Percentiles rank a stretch among this genome's conserved stretches.
These are phyloP conservation scores for Diaporthe batatas DNA, from an alignment of 2,329 filamentous ascomycete genomes.

Conservation along the genomic window DNA sequence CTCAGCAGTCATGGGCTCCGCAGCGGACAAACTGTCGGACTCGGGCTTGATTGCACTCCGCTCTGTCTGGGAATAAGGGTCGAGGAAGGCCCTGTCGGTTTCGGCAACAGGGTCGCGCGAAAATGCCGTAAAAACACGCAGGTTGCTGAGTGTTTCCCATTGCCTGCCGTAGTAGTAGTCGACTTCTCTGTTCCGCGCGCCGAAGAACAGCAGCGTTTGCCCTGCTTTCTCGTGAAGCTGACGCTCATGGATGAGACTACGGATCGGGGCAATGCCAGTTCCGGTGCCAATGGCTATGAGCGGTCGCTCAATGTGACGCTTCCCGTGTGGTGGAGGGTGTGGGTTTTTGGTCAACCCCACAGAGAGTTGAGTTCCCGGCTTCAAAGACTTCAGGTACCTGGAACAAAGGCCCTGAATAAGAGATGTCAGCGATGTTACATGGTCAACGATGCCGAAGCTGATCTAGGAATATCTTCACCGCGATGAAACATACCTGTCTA, in stretches of 20 bases:
- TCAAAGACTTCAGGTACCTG: slow-evolving; percentile 80
- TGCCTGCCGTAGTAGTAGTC: slow-evolving; percentile 89
- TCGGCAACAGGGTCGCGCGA: slow-evolving; percentile 57
- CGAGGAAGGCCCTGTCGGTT: slow-evolving; percentile 25
- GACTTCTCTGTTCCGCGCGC: slow-evolving; percentile 78
- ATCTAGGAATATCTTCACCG: neutral
- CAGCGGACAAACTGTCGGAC: slow-evolving; percentile 41
- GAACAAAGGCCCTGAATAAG: slow-evolving; percentile 80
- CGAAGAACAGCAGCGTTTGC: slow-evolving; percentile 79
- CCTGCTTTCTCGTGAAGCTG: slow-evolving; percentile 46
- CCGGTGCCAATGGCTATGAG: slow-evolving; percentile 86
- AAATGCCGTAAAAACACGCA: slow-evolving; percentile 61
- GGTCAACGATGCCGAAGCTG: neutral
- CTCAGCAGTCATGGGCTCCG: slow-evolving; percentile 27
- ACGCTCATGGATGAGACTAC: slow-evolving; percentile 85
- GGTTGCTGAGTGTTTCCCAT: slow-evolving; percentile 64
- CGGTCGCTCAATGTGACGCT: slow-evolving; percentile 60
- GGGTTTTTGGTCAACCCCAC: slow-evolving; percentile 68
- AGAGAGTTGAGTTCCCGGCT: slow-evolving; percentile 67
- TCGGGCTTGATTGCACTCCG: slow-evolving; percentile 14
- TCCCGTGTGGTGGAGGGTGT: slow-evolving; percentile 59
- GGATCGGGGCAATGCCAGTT: slow-evolving; percentile 88
- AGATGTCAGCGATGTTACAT: neutral
- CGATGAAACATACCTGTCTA: slow-evolving; percentile 63
- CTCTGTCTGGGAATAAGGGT: slow-evolving; percentile 30